Conservation (phyloP, 1,284 basidiomycete species). For the Cryptococcus depauperatus region DNA sequence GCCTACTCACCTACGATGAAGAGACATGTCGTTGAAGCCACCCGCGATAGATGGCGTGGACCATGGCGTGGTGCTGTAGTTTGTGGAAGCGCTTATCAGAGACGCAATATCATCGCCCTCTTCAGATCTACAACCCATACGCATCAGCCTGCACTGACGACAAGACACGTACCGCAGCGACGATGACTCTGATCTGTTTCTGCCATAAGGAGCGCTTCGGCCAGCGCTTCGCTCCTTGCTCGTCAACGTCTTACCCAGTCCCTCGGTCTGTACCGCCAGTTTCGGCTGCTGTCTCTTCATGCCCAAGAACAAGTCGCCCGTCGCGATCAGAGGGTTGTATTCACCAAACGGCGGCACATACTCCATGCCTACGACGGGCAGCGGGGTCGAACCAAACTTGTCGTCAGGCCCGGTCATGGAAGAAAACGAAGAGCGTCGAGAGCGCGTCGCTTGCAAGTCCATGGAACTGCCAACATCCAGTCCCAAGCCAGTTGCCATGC, state of each 20-base stretch:
- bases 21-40: constrained; percentile 21
- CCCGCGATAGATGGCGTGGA: constrained; percentile 19
- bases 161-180: constrained; percentile 21
- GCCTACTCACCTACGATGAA: no score
- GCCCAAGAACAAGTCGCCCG: background rate
- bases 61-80: constrained; percentile 22
- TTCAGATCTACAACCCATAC: constrained; percentile 25
- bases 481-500: background rate
- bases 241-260: constrained; percentile 13
- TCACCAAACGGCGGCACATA: constrained; percentile 2
- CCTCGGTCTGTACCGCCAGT: constrained; percentile 19
- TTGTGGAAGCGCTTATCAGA: constrained; percentile 20
- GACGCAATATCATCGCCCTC: constrained; percentile 25
- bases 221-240: constrained; percentile 18
- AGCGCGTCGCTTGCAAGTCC: constrained; percentile 4
- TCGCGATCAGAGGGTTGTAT: background rate
- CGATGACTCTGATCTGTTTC: constrained; percentile 26
- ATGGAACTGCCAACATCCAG: constrained; percentile 5
- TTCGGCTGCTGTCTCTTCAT: constrained; percentile 8
- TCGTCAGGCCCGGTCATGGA: constrained; percentile 5
- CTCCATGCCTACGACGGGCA: constrained; percentile 6
- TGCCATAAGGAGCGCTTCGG: constrained; percentile 26
- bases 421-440: constrained; percentile 16
- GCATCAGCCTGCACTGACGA: constrained; percentile 4
- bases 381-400: background rate